Evolutionary conservation across 345 rosid genomes (phyloP), one percentile per base, ranked within the genome.

Genomic region (Eutrema heterophyllum): DNA sequence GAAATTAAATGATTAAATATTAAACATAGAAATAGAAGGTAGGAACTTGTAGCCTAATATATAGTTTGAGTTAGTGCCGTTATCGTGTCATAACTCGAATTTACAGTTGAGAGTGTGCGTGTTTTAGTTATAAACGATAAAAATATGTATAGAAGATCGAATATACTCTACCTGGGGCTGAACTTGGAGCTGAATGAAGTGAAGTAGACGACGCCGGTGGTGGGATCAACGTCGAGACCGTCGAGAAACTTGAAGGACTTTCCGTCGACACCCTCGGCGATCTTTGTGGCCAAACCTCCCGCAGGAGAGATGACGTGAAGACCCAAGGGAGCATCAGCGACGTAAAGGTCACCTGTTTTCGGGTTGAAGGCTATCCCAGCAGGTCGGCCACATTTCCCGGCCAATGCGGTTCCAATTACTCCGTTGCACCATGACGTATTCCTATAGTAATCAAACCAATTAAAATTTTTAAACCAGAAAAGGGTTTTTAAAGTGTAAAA

Each of bases 311-410:
- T 81, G 13, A 44, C 63, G 21, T 76, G 73, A 9, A 86, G 74
- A 12, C 89, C 87, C 48, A 62, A 73, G 5, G 79, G 85, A 68
- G 87, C 87, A 76, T 86, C 87, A 2, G 84, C 80, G 27, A 82
- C 73, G 54, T 78, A 84, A 2, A 86, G 67, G 41, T 84, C 71
- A 27, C 78, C 84, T 26, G 71, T 80, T 13, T 60, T 40, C 21
- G 44, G 33, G 71, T 69, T 56, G 38, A 85, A 60, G 15, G 73
- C 68, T 58, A 83, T 57, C 5, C 89, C 89, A 3, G 85, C 63
- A 3, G 89, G 84, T 61, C 84, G 70, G 3, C 84, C 89, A 9
- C 83, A 85, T 27, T 48, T 77, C 10, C 26, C 21, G 49, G 76
- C 72, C 6, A 71, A 45, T 18, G 67, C 68, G 9, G 72, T 77